Evolutionary conservation across 768 basidiomycete genomes (phyloP), one percentile per base, ranked within the genome.

Genomic region (Boletus insuetus): DNA sequence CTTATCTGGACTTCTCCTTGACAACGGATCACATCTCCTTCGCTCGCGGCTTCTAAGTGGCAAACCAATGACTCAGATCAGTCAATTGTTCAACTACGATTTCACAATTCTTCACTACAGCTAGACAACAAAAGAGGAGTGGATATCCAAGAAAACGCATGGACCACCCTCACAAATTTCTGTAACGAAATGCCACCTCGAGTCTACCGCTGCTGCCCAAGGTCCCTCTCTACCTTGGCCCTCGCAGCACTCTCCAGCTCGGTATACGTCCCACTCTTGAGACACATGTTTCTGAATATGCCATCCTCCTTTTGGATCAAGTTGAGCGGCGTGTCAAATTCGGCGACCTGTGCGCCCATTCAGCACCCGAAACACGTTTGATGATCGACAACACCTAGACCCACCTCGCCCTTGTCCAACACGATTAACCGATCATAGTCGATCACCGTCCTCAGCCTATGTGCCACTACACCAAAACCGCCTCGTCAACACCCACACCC

Each of bases 381-480:
- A 29, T 9, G 32, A 43, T 26, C 19, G 12, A 3, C n/a, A 16
- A 13, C 35, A 37, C 13, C 2, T 10, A 1, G 9, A 60, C 69
- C 1, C 22, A 66, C 70, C 63, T 71, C 63, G 47, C 67, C 69
- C 58, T 58, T 67, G 54, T 94, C 89, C n/a, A 94, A 74, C 9
- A 94, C 85, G 55, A 94, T 79, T 55, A 94, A 71, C 31, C 86
- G 77, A 70, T 88, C 86, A 62, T 94, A 86, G 70, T 94, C 89
- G 55, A 90, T 89, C 51, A 92, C 82, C 1, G 89, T 91, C 50
- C 81, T 78, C 54, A 91, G 70, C 39, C 90, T 80, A 69, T 91
- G 89, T 0, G 89, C 88, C 47, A 91, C 71, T 70, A 44, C 34
- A 41, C 50, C 45, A 9, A n/a, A 3, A n/a, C 19, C 39, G 5